phyloP scores from a whole-genome alignment of 2,329 filamentous ascomycete genomes.

The Xylaria sp. region DNA sequence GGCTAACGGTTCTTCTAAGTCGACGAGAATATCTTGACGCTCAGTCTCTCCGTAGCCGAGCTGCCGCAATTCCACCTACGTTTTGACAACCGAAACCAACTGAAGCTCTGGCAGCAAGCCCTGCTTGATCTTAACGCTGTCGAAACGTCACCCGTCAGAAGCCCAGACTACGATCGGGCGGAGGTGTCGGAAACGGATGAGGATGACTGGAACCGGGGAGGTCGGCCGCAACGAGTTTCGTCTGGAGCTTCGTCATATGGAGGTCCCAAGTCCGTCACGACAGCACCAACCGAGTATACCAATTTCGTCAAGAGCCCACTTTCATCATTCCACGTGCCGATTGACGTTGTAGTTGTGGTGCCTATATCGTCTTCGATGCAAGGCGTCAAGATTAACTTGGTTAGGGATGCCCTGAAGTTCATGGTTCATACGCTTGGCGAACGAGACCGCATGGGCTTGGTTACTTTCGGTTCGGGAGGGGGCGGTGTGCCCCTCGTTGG shows the following conservation, averaged over 20 bases:
- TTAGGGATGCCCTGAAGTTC: slow-evolving; percentile 89
- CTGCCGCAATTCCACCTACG: slow-evolving; percentile 92
- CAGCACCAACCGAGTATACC: slow-evolving; percentile 90
- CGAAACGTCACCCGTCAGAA: slow-evolving; percentile 65
- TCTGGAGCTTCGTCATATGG: slow-evolving; percentile 84
- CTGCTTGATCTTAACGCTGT: slow-evolving; percentile 80
- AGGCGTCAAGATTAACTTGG: slow-evolving; percentile 94
- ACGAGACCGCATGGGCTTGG: slow-evolving; percentile 92
- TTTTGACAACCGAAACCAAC: slow-evolving; percentile 80
- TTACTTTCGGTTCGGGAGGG: slow-evolving; percentile 93
- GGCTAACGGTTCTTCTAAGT: slow-evolving; percentile 37
- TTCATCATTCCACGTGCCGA: slow-evolving; percentile 77
- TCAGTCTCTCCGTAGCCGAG: slow-evolving; percentile 89
- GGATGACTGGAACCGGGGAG: slow-evolving; percentile 76
- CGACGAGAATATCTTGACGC: slow-evolving; percentile 83
- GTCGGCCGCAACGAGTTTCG: slow-evolving; percentile 69
- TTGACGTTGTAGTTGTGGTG: slow-evolving; percentile 95
- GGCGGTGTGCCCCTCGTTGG: slow-evolving; percentile 95
- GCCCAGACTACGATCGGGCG: slow-evolving; percentile 75
- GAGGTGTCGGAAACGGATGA: slow-evolving; percentile 85
- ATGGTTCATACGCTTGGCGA: slow-evolving; percentile 89
- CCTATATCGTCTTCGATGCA: slow-evolving; percentile 99
- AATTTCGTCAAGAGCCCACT: slow-evolving; percentile 61
- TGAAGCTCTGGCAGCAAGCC: slow-evolving; percentile 89
- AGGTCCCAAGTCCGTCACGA: slow-evolving; percentile 78